These are phyloP conservation scores for Aureobasidium sp. DNA, from an alignment of 2,329 filamentous ascomycete genomes.

Conservation along the genomic window DNA sequence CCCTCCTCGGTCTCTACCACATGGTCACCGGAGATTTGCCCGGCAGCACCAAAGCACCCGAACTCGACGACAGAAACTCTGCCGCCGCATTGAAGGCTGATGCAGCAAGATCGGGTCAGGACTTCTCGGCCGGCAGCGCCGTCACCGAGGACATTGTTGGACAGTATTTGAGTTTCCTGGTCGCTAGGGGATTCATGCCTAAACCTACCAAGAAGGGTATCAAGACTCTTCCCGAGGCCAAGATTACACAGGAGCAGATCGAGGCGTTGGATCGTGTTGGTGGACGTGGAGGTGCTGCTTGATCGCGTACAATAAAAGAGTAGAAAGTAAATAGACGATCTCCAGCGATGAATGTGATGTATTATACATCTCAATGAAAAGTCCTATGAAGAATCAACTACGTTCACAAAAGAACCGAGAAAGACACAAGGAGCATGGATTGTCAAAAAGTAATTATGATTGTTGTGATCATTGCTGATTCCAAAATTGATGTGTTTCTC, in stretches of 20 bases:
- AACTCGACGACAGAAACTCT: constrained; percentile 66
- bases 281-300: constrained; percentile 36
- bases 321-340: neutral
- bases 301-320: neutral
- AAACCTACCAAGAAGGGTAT: constrained; percentile 27
- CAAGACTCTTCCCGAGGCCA: constrained; percentile 36
- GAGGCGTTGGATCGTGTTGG: constrained; percentile 44
- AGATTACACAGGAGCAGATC: constrained; percentile 39
- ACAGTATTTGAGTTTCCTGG: constrained; percentile 54
- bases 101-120: constrained; percentile 48
- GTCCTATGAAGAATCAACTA: too few species aligned
- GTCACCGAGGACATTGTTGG: constrained; percentile 54
- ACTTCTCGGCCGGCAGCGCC: constrained; percentile 47
- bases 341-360: neutral
- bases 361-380: too few species aligned
- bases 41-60: constrained; percentile 58
- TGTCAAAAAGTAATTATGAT: neutral
- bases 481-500: neutral
- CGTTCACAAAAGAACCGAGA: neutral
- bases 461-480: neutral
- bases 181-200: constrained; percentile 53
- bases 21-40: constrained; percentile 65
- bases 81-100: constrained; percentile 55
- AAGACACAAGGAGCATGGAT: neutral
- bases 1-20: constrained; percentile 66